Evolutionary conservation across 2,329 filamentous ascomycete genomes (phyloP).

Genomic region (Seiridium unicorne): DNA sequence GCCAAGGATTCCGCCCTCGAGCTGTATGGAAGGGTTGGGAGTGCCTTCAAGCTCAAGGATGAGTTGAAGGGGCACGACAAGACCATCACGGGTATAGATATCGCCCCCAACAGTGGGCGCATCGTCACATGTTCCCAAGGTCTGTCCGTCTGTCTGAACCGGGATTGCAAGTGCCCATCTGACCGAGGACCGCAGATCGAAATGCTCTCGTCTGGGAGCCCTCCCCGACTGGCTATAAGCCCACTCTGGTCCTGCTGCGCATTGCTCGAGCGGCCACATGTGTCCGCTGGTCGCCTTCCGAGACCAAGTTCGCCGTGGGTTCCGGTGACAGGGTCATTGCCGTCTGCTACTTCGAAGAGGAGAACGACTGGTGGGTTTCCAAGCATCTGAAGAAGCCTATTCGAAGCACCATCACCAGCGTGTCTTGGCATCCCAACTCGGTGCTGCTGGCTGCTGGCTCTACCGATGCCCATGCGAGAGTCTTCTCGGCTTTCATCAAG

Average conservation of each 20-base stretch:
- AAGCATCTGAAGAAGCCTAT: constrained; percentile 99
- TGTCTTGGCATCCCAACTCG: constrained; percentile 97
- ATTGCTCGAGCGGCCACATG: constrained; percentile 97
- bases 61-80: constrained; percentile 97
- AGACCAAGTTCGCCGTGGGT: constrained; percentile 96
- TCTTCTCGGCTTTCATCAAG: constrained; percentile 96
- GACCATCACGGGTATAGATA: constrained; percentile 92
- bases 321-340: constrained; percentile 94
- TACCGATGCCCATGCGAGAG: constrained; percentile 94
- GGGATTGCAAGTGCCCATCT: not conserved
- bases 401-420: constrained; percentile 90
- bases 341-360: constrained; percentile 97
- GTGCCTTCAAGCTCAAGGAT: constrained; percentile 79
- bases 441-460: constrained; percentile 92
- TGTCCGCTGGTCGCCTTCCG: constrained; percentile 94
- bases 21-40: constrained; percentile 75
- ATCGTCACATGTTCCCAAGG: constrained; percentile 98
- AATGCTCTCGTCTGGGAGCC: constrained; percentile 99
- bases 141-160: constrained; percentile 30
- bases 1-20: constrained; percentile 88
- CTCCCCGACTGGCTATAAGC: constrained; percentile 90
- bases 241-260: constrained; percentile 91
- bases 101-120: constrained; percentile 83
- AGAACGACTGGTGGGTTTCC: constrained; percentile 99
- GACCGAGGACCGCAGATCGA: constrained; percentile 55